phyloP scores from a whole-genome alignment of 2,329 filamentous ascomycete species.

The Aspergillus proliferans region DNA sequence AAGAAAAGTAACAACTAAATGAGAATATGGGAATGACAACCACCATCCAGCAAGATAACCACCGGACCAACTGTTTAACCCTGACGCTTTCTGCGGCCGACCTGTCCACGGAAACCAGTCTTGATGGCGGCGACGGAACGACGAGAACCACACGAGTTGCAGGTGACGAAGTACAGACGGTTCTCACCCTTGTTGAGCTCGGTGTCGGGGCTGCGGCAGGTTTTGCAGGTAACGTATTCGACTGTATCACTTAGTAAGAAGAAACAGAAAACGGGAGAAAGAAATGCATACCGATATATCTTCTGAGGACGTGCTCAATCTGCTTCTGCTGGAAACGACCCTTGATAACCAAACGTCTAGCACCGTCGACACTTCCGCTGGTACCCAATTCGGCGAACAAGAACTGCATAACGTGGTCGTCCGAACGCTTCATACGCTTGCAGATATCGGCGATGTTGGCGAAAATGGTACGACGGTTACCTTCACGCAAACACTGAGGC shows the following conservation, averaged over 20 bases:
- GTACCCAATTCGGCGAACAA: slow-evolving; percentile 98
- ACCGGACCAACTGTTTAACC: slow-evolving; percentile 50
- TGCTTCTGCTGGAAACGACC: slow-evolving; percentile 99
- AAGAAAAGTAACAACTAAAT: slow-evolving; percentile 13
- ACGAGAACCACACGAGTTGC: slow-evolving; percentile 78
- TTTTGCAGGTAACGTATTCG: slow-evolving; percentile 99
- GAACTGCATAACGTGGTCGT: slow-evolving; percentile 96
- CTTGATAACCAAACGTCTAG: slow-evolving; percentile 91
- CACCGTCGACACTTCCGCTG: slow-evolving; percentile 89
- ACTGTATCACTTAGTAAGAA: slow-evolving; percentile 42
- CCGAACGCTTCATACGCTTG: slow-evolving; percentile 98
- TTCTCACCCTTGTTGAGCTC: slow-evolving; percentile 99
- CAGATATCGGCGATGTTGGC: slow-evolving; percentile 98
- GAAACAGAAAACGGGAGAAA: slow-evolving; percentile 16
- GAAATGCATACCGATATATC: slow-evolving; percentile 73
- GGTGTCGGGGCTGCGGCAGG: slow-evolving; percentile 88
- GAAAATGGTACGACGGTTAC: slow-evolving; percentile 99
- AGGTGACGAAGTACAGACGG: slow-evolving; percentile 97
- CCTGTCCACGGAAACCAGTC: slow-evolving; percentile 99
- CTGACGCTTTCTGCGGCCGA: slow-evolving; percentile 96
- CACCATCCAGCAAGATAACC: slow-evolving; percentile 3
- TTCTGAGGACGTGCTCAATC: slow-evolving; percentile 92
- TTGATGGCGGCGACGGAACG: slow-evolving; percentile 96
- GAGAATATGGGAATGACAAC: background rate
- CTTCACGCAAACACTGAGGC: slow-evolving; percentile 97